Evolutionary conservation across 306 rosid genomes (phyloP).

Genomic region (Dryas alaskensis): DNA sequence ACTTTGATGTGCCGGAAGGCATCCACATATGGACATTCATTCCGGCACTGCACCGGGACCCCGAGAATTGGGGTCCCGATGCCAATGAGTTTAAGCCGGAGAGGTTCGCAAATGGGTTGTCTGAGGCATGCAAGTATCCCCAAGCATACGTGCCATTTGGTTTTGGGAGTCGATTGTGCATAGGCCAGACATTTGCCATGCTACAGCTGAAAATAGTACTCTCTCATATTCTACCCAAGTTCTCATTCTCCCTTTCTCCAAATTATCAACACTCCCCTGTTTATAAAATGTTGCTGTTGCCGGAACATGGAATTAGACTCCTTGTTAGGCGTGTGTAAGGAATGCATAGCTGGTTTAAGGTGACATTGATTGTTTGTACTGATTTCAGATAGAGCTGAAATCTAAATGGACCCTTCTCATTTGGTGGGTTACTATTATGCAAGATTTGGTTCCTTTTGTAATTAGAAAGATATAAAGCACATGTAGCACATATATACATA

Average conservation of each 20-base stretch:
- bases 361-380: too few species aligned
- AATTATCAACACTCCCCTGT: slow-evolving; percentile 9
- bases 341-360: background rate
- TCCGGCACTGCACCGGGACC: slow-evolving; percentile 13
- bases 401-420: too few species aligned
- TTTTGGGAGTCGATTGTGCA: slow-evolving; percentile 14
- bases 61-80: slow-evolving; percentile 15
- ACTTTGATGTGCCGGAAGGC: slow-evolving; percentile 13
- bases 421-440: too few species aligned
- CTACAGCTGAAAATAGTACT: slow-evolving; percentile 14
- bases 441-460: too few species aligned
- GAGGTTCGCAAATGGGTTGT: slow-evolving; percentile 17
- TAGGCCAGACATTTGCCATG: slow-evolving; percentile 17
- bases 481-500: too few species aligned
- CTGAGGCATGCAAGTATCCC: slow-evolving; percentile 13
- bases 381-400: too few species aligned
- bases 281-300: slow-evolving; percentile 8
- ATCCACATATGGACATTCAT: slow-evolving; percentile 5
- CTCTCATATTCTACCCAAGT: slow-evolving; percentile 3
- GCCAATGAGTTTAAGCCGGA: slow-evolving; percentile 22
- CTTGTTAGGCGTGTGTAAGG: background rate
- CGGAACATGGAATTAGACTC: slow-evolving; percentile 7
- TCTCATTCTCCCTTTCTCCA: slow-evolving; percentile 16
- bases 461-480: too few species aligned
- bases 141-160: slow-evolving; percentile 20